Evolutionary conservation across 129 eudicot species (phyloP).

Genomic region (Flaveria ramosissima): DNA sequence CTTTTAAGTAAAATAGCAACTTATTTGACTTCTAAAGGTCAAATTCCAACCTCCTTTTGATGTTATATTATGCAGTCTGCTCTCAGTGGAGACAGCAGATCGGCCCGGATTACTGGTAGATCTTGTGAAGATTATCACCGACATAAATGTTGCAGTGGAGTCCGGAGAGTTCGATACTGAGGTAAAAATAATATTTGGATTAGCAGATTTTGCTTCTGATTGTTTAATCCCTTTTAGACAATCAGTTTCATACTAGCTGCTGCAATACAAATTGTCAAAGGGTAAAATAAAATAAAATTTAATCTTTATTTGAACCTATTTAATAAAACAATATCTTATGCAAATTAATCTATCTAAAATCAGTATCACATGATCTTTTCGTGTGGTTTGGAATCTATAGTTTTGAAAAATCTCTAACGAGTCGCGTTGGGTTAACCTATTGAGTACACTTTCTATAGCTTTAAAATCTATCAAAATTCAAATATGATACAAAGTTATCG

Average conservation of each 20-base stretch:
- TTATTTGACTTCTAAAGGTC: slow-evolving; percentile 6
- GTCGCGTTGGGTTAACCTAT: too few species aligned
- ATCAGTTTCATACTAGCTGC: slow-evolving; percentile 7
- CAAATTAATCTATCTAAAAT: too few species aligned
- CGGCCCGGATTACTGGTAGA: slow-evolving; percentile 94
- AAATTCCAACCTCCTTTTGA: background rate
- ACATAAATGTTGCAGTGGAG: slow-evolving; percentile 73
- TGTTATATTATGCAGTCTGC: slow-evolving; percentile 61
- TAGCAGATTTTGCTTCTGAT: background rate
- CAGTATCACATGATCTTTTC: too few species aligned
- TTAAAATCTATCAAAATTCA: too few species aligned
- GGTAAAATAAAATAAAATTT: background rate
- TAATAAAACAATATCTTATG: too few species aligned
- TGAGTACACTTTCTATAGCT: too few species aligned
- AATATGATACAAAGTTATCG: too few species aligned
- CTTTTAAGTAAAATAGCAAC: slow-evolving; percentile 1
- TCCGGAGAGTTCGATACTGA: slow-evolving; percentile 98
- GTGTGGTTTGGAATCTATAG: too few species aligned
- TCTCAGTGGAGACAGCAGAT: slow-evolving; percentile 81
- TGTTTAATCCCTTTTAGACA: background rate
- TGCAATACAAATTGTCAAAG: background rate
- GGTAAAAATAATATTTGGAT: slow-evolving; percentile 38
- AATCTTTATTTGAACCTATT: background rate
- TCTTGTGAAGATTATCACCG: slow-evolving; percentile 79
- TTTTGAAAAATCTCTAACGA: too few species aligned